phyloP scores from a whole-genome alignment of 257 asterid genomes.

The Jacaranda copaia region DNA sequence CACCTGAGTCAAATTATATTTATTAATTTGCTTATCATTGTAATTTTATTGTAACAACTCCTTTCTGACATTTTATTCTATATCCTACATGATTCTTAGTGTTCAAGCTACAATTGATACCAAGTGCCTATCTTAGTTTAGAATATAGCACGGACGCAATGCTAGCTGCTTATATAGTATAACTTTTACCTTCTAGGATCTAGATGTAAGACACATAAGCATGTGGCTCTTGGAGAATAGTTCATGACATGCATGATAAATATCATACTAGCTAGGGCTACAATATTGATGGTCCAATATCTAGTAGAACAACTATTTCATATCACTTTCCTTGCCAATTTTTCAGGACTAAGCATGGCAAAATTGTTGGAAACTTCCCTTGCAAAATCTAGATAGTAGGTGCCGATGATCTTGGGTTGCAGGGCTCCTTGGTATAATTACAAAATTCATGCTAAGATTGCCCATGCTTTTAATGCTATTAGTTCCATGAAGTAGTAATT shows the following conservation, averaged over 20 bases:
- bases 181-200: not conserved
- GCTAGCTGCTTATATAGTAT: not conserved
- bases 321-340: not conserved
- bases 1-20: not conserved
- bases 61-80: conserved; percentile 16
- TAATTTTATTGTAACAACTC: conserved; percentile 7
- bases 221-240: not conserved
- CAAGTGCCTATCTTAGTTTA: not conserved
- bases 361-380: not conserved
- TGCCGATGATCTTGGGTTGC: not conserved
- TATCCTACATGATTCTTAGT: conserved; percentile 14
- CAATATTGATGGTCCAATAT: not conserved
- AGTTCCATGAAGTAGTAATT: not conserved
- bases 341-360: not conserved
- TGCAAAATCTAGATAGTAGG: not conserved
- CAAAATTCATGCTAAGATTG: conserved; percentile 2
- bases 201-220: conserved; percentile 3
- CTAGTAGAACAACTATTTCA: not conserved
- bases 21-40: conserved; percentile 10
- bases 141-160: not conserved
- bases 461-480: conserved; percentile 1
- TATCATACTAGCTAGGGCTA: not conserved
- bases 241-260: not conserved
- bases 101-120: not conserved
- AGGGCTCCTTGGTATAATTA: not conserved